Base-by-base conservation (phyloP, 345 rosid genomes). In the Odontarrhena argentea region DNA sequence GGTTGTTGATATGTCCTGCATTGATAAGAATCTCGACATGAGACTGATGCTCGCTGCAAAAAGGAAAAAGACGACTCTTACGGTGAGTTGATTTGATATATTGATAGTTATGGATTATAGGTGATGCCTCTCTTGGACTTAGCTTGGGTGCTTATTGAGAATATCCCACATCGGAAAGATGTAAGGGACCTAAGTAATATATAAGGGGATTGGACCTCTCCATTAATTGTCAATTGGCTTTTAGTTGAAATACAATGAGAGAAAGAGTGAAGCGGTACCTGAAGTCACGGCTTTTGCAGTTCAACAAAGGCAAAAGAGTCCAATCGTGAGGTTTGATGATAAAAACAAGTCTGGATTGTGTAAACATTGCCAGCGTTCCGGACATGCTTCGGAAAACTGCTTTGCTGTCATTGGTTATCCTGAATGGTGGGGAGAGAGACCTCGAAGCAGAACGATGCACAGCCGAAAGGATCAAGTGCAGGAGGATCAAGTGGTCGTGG, bases 11-110 rank as follows among this genome's bases (percentile, higher is more conserved):
- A 61, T 84, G 40, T 83, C 88, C 0, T 87, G 88, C 74, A 80
- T 83, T 49, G 76, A 78, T 59, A 84, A 73, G 81, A 74, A 81
- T 83, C 68, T 85, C 3, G 97, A 87, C 70, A 64, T 90, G 73
- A 85, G 97, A 82, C 67, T 90, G 30, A 73, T 78, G 85, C 68
- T 87, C 7, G 6, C 70, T 70, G 35, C 80, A 46, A 86, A 84
- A 69, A 83, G 74, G 71, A 78, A 74, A 47, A 30, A 80, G 36
- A 70, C 74, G 6, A 18, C 63, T 65, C 78, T 79, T 12, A 55
- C 70, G 1, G 89, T 85, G 66, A 86, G 84, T 76, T 37, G 18
- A 18, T 12, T 14, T 48, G 18, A 9, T 35, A 9, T 49, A 9
- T 6, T 18, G 22, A n/a, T 1, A 2, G 7, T 12, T 13, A 30